Evolutionary conservation across 2,329 filamentous ascomycete species (phyloP), one percentile per base, ranked within the genome.

Genomic region (Curvularia hawaiiensis): DNA sequence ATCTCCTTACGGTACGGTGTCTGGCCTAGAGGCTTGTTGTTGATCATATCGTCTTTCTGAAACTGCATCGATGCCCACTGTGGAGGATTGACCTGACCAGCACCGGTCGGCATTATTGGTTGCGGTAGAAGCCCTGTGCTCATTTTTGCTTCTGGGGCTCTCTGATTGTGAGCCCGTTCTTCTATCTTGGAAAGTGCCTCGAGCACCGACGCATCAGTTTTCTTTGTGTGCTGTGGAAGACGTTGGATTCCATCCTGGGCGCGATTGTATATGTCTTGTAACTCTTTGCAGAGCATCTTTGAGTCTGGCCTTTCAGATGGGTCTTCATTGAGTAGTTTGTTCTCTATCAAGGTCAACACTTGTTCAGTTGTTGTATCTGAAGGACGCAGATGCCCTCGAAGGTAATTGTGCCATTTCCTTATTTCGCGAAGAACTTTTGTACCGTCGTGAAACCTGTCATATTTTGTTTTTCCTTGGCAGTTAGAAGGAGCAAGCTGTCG

Each of bases 151-250:
- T 44, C 49, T 16, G 51, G 49, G 1, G 3, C 24, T 4, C 18
- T 49, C 20, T 56, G 41, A 11, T 35, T 16, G 20, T 48, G 49
- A 4, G 62, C 54, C 50, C 49, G 31, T 12, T 59, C 20, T 18
- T 64, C 59, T 10, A 61, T 55, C 4, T 48, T 24, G 20, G 33
- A 39, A 18, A 56, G 50, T n/a, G 52, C 53, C 8, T 47, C 38
- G 18, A 59, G 30, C 6, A 59, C 52, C 9, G 24, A 3, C 7
- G 45, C n/a, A 22, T 59, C 53, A 4, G 51, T 56, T 2, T 52
- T 35, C 30, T 18, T 52, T 18, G 50, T 26, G n/a, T 56, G 39
- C 5, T 30, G 39, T 20, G 18, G 35, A 9, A 55, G 46, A 31
- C 7, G 2, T 18, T 28, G 16, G 20, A 46, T 46, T 12, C 8